A percentile compares a stretch with the other conserved stretches of the same genome.
These are phyloP conservation scores for Fusarium redolens DNA, from an alignment of 2,329 filamentous ascomycete species.

Conservation along the genomic window DNA sequence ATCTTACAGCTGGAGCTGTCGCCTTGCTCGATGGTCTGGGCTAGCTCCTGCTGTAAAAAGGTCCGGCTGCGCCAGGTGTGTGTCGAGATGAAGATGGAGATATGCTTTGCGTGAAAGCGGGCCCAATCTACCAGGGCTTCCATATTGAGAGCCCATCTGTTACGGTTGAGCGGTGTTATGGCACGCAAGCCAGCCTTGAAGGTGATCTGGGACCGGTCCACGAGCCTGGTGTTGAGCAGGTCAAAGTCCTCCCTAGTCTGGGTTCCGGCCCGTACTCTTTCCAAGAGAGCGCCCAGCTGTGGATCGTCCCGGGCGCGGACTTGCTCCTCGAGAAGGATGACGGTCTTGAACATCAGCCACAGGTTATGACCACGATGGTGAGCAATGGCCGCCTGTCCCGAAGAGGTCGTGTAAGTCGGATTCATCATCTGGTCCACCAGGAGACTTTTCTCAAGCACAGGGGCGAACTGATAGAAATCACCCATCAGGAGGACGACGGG, in stretches of 20 bases:
- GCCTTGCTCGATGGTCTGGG: no score
- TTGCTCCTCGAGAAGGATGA: conserved; percentile 19
- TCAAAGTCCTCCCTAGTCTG: conserved; percentile 1
- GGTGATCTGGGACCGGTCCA: conserved; percentile 21
- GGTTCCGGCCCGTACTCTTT: conserved; percentile 8
- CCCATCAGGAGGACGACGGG: conserved; percentile 20
- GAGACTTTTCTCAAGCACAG: conserved; percentile 13
- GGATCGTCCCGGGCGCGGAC: background rate
- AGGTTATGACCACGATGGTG: conserved; percentile 9
- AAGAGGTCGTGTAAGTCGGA: background rate
- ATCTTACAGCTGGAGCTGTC: no score
- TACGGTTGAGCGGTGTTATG: conserved; percentile 22
- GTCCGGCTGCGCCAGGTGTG: conserved; percentile 1
- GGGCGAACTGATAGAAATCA: conserved; percentile 23
- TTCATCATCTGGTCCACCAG: conserved; percentile 7
- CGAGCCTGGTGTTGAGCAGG: conserved; percentile 7
- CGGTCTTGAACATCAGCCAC: conserved; percentile 20
- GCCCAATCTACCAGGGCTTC: conserved; percentile 16
- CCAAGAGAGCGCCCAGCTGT: conserved; percentile 20
- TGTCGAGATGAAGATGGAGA: background rate
- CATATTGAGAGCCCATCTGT: conserved; percentile 9
- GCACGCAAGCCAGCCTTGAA: conserved; percentile 23
- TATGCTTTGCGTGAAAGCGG: conserved; percentile 3
- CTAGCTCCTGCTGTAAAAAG: background rate
- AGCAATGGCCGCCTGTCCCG: conserved; percentile 10